These are phyloP conservation scores for Graphilbum sp. DNA, from an alignment of 2,329 filamentous ascomycete genomes.

Conservation along the genomic window DNA sequence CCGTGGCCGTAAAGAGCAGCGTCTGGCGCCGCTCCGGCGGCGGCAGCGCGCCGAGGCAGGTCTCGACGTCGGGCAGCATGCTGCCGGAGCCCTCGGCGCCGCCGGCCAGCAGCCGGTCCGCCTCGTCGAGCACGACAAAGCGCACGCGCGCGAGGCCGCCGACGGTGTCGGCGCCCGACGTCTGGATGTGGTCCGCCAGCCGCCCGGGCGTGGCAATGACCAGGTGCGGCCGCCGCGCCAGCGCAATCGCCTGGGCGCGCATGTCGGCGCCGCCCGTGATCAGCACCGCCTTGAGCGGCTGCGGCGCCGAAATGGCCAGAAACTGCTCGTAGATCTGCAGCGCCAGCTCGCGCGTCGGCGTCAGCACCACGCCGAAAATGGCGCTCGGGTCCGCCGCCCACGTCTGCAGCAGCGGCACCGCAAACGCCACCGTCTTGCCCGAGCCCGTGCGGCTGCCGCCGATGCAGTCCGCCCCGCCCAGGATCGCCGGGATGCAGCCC, in stretches of 20 bases:
- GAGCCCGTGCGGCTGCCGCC: constrained; percentile 90
- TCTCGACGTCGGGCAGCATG: constrained; percentile 90
- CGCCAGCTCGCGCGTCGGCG: constrained; percentile 79
- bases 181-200: constrained; percentile 82
- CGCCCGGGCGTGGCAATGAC: constrained; percentile 90
- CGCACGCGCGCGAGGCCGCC: constrained; percentile 62
- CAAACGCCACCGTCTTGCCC: constrained; percentile 93
- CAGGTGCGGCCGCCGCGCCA: constrained; percentile 70
- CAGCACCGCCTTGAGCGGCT: constrained; percentile 75
- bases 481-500: constrained; percentile 79
- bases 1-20: constrained; percentile 86
- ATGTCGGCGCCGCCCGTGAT: constrained; percentile 89
- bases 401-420: constrained; percentile 81
- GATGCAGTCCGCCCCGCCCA: constrained; percentile 85
- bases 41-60: constrained; percentile 69
- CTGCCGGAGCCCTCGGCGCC: constrained; percentile 42
- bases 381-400: constrained; percentile 87
- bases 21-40: constrained; percentile 71
- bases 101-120: constrained; percentile 65
- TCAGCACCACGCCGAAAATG: constrained; percentile 79
- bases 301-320: constrained; percentile 76
- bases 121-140: constrained; percentile 89
- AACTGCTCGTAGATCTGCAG: constrained; percentile 95
- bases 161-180: constrained; percentile 81
- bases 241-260: constrained; percentile 71